phyloP scores from a whole-genome alignment of 139 green algal genomes.

The Astrephomene gubernaculifera region DNA sequence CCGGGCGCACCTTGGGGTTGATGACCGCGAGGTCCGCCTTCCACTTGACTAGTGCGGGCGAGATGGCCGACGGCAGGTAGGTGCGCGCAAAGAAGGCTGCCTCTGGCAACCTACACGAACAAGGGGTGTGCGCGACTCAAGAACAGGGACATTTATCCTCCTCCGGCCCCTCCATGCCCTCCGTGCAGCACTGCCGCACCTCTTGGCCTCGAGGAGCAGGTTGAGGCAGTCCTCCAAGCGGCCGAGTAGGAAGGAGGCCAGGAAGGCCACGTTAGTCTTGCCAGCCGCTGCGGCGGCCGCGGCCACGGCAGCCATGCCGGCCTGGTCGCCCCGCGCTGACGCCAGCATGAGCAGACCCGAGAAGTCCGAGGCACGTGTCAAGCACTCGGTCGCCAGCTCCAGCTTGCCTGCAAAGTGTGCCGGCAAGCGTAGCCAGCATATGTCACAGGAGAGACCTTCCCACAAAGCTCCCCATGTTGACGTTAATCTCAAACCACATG shows the following conservation, averaged over 20 bases:
- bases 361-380: constrained; percentile 84
- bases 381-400: constrained; percentile 78
- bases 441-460: no score
- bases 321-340: constrained; percentile 56
- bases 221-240: constrained; percentile 86
- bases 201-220: constrained; percentile 66
- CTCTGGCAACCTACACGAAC: constrained; percentile 89
- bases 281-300: constrained; percentile 55
- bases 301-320: constrained; percentile 62
- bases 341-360: constrained; percentile 92
- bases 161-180: no score
- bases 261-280: constrained; percentile 93
- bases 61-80: constrained; percentile 87
- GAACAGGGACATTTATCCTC: no score
- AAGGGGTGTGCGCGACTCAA: no score
- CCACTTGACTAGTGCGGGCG: constrained; percentile 84
- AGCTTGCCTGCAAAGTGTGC: constrained; percentile 74
- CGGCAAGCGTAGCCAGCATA: no score
- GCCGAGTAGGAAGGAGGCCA: constrained; percentile 89
- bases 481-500: no score
- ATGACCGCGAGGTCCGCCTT: constrained; percentile 91
- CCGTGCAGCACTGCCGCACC: constrained; percentile 67
- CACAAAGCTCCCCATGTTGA: no score
- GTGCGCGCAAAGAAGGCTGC: constrained; percentile 96
- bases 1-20: constrained; percentile 82